Evolutionary conservation across 2,329 filamentous ascomycete genomes (phyloP), one percentile per base, ranked within the genome.

Genomic region (Periconia sp.): DNA sequence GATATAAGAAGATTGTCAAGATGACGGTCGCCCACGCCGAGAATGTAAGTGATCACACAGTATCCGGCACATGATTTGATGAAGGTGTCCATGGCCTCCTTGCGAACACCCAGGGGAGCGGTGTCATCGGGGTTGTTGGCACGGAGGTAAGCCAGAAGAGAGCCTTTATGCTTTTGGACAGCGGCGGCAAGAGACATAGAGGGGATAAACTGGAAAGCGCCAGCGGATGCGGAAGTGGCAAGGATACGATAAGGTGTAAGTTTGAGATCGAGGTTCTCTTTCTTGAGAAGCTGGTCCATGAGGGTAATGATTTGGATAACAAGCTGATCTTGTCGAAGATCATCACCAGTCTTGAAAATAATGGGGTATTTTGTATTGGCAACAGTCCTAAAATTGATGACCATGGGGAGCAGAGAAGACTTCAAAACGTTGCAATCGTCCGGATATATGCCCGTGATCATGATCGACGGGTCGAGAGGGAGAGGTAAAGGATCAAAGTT

Each of bases 281-380:
- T 97, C 55, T 91, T 90, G 5, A 99, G 82, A 1, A 99, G 84
- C 54, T 93, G 90, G 66, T 99, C 94, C 94, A 99, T 99, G 15
- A 99, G 82, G 0, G 91, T 96, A 71, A 99, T 97, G 68, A 97
- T 97, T 68, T 91, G 94, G 50, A 99, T 95, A 35, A 99, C 93
- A 2, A 99, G 84, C 70, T 99, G 94, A 69, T 99, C 94, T 74
- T 99, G 94, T 14, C 94, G 89, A 48, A 99, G 81, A 70, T 99
- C 94, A 70, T 99, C 94, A 35, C 94, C 94, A 1, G 92, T 92
- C 74, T 99, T 99, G 84, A 99, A 99, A 49, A 97, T 89, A 59
- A 99, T 89, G 10, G 93, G 89, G 69, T 97, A 99, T 55, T 87
- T 89, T 40, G 82, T 83, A 8, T 90, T 90, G 2, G 84, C 84